phyloP scores from a whole-genome alignment of 768 basidiomycete genomes.

The Mycena crocata region DNA sequence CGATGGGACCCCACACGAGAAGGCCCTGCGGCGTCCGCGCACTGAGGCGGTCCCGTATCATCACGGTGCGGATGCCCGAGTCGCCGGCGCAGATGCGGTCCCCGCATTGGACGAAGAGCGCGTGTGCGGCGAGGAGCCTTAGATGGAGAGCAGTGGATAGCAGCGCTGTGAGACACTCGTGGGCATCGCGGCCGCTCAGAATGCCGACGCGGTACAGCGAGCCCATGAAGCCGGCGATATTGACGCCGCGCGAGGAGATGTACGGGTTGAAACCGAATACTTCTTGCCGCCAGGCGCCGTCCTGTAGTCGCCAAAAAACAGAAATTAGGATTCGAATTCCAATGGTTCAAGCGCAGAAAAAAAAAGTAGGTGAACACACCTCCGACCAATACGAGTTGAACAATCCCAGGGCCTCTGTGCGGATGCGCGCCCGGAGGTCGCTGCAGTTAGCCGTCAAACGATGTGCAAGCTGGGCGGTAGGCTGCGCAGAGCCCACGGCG shows the following conservation, averaged over 20 bases:
- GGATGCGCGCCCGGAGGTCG: background rate
- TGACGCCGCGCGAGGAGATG: background rate
- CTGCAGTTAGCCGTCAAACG: background rate
- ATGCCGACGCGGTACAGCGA: slow-evolving; percentile 1
- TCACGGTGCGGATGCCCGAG: background rate
- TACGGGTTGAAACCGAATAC: background rate
- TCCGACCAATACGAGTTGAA: background rate
- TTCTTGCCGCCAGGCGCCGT: background rate
- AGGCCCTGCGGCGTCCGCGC: background rate
- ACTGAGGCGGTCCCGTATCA: background rate
- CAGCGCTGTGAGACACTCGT: background rate
- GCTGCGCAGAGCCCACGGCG: background rate
- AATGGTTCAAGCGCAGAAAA: background rate
- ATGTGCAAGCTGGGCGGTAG: background rate
- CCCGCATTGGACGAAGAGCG: background rate
- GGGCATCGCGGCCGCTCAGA: background rate
- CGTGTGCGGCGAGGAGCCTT: background rate
- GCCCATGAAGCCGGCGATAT: slow-evolving; percentile 6
- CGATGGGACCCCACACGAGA: slow-evolving; percentile 1
- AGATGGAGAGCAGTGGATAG: background rate
- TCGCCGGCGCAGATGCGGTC: background rate
- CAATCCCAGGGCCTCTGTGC: background rate
- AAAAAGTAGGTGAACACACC: background rate
- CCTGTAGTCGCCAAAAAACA: background rate
- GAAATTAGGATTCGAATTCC: background rate